Percentiles rank a stretch among this genome's conserved stretches.
These are phyloP conservation scores for Dichomitus squalens DNA, from an alignment of 1,284 basidiomycete genomes.

Conservation along the genomic window DNA sequence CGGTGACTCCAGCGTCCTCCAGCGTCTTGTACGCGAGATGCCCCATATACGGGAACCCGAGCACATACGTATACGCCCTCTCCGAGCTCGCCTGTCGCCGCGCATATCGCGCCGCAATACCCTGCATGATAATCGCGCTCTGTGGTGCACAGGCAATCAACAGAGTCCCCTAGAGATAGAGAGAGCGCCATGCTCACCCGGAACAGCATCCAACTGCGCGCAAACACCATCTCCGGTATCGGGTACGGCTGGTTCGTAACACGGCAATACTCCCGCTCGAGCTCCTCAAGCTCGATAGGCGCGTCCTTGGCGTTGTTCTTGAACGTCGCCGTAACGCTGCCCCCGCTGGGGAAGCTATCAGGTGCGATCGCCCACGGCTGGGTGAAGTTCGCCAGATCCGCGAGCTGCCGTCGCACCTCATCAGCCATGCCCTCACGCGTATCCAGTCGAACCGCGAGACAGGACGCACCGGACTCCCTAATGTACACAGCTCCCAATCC, in stretches of 20 bases:
- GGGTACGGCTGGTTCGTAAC: slow-evolving; percentile 68
- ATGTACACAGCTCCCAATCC: slow-evolving; percentile 96
- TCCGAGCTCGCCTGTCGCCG: slow-evolving; percentile 26
- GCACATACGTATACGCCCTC: slow-evolving; percentile 19
- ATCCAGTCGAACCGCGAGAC: background rate
- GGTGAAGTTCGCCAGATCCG: slow-evolving; percentile 91
- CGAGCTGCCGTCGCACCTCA: slow-evolving; percentile 55
- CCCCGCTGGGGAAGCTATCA: slow-evolving; percentile 26
- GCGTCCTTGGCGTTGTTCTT: slow-evolving; percentile 61
- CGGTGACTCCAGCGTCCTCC: slow-evolving; percentile 21
- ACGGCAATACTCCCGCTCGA: slow-evolving; percentile 78
- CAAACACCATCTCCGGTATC: slow-evolving; percentile 75
- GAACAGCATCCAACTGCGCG: slow-evolving; percentile 87
- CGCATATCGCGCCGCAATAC: slow-evolving; percentile 80
- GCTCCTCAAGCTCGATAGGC: slow-evolving; percentile 70
- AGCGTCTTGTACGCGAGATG: slow-evolving; percentile 20
- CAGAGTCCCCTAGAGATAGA: background rate
- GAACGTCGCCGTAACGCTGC: slow-evolving; percentile 45
- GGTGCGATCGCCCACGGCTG: slow-evolving; percentile 80
- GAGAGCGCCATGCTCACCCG: slow-evolving; percentile 53
- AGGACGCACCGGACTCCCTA: slow-evolving; percentile 75
- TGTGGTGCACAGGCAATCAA: slow-evolving; percentile 32
- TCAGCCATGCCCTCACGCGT: background rate
- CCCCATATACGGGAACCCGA: slow-evolving; percentile 23
- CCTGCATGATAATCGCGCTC: slow-evolving; percentile 88